Base-by-base conservation (phyloP, 768 basidiomycete species). In the Sarcodon aspratus region DNA sequence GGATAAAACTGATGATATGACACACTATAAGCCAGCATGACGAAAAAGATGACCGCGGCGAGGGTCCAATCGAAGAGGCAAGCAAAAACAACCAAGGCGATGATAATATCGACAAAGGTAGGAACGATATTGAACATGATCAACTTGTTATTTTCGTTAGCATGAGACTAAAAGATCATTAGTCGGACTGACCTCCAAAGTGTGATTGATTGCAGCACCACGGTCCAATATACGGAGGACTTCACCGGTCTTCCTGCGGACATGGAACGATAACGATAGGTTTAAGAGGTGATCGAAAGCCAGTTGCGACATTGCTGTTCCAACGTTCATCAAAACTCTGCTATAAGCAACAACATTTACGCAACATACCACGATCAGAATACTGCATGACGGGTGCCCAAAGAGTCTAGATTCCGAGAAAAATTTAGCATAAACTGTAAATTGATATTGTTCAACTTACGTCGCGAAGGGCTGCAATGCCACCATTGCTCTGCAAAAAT, bases 321-420 rank as follows among this genome's bases (percentile, higher is more conserved):
- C 33, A 50, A 5, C 48, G 49, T 33, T 47, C 49, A 10, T 36
- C 7, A 52, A 7, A 15, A 48, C 13, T 48, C 17, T 44, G 38
- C 33, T 42, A 45, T 15, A 37, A 38, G 13, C 9, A 36, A 15
- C 9, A 13, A 38, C 18, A 6, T 11, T 9, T 15, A 38, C 46
- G 48, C 3, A 40, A 58, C 67, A 50, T 53, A 76, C 78, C 77
- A 57, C 82, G 68, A 59, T 94, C 89, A 0, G 86, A 88, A 61
- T 80, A 87, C 64, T 91, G 89, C 76, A 91, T 85, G 38, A 98
- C 85, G 1, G 91, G 88, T 2, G 83, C 76, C 86, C 90, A 94
- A 3, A 91, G 69, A 32, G 75, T 68, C 79, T 84, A 50, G 27
- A 47, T 43, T 44, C 40, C n/a, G 49, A 11, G 10, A 9, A 44